Evolutionary conservation across 306 rosid genomes (phyloP).

Genomic region (cucumber (Cucumis sativus)): DNA sequence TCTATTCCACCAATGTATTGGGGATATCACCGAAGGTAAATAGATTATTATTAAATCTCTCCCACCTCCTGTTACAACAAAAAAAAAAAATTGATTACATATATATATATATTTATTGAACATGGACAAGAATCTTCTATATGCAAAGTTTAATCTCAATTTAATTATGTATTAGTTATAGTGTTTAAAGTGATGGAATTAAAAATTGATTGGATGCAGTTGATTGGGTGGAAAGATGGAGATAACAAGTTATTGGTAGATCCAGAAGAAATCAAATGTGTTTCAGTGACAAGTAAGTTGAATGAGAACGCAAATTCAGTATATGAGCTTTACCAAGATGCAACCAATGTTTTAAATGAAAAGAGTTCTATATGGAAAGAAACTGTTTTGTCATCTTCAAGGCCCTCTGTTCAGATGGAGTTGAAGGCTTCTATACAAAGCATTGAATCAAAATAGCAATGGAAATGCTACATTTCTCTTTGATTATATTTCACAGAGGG

Average conservation of each 20-base stretch:
- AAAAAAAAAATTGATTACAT: no score
- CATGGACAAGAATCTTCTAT: no score
- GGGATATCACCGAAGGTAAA: slow-evolving; percentile 58
- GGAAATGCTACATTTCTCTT: no score
- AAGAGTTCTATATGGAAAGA: slow-evolving; percentile 64
- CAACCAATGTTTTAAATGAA: slow-evolving; percentile 13
- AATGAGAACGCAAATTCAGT: slow-evolving; percentile 63
- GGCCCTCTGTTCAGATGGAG: slow-evolving; percentile 31
- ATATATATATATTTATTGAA: no score
- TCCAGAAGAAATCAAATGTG: slow-evolving; percentile 41
- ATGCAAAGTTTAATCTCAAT: no score
- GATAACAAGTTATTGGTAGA: slow-evolving; percentile 42
- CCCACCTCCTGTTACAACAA: background rate
- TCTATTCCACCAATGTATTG: slow-evolving; percentile 42
- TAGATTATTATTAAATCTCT: background rate
- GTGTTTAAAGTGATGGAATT: no score
- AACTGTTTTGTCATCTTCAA: slow-evolving; percentile 40
- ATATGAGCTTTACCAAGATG: slow-evolving; percentile 45
- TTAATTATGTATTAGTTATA: no score
- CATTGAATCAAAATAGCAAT: slow-evolving; percentile 25
- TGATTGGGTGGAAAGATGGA: slow-evolving; percentile 68
- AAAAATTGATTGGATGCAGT: slow-evolving; percentile 30
- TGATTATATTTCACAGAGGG: no score
- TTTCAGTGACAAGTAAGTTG: slow-evolving; percentile 28
- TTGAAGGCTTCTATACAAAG: slow-evolving; percentile 33